Conservation (phyloP, 352 stramenopile species). For the Pythium dissotocum region DNA sequence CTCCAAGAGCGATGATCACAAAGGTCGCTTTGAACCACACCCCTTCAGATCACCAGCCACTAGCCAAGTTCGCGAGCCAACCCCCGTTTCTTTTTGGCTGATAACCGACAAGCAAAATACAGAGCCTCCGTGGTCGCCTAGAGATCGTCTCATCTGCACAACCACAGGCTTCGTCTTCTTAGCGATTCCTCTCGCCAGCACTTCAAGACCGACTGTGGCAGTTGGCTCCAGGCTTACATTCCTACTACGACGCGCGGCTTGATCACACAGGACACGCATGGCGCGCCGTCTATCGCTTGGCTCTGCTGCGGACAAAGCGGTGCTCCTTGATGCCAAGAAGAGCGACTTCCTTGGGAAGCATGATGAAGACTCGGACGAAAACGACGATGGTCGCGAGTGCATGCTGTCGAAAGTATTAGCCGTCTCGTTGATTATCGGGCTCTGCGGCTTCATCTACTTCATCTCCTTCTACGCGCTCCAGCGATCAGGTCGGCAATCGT, state of each 20-base stretch:
- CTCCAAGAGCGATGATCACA: too few relatives aligned
- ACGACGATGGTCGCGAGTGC: slow-evolving; percentile 38
- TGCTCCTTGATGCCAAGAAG: neutral
- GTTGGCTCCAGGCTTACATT: too few relatives aligned
- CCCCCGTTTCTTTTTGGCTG: neutral
- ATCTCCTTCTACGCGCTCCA: slow-evolving; percentile 31
- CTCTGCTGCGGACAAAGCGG: neutral
- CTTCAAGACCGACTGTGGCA: too few relatives aligned
- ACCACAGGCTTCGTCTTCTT: too few relatives aligned
- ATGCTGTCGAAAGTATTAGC: slow-evolving; percentile 52
- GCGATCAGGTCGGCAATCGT: neutral
- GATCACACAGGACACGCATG: neutral
- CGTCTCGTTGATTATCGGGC: slow-evolving; percentile 31
- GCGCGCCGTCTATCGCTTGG: neutral
- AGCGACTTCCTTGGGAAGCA: neutral
- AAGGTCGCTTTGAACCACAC: neutral
- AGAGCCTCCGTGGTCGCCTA: too few relatives aligned
- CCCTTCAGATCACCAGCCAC: neutral
- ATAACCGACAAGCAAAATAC: neutral
- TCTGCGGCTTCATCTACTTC: slow-evolving; percentile 56
- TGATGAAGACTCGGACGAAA: slow-evolving; percentile 12
- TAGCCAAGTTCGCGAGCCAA: too few relatives aligned
- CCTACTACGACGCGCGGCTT: too few relatives aligned
- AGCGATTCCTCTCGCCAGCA: too few relatives aligned
- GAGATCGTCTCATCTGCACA: too few relatives aligned